A percentile compares a stretch with the other conserved stretches of the same genome.
phyloP scores from a whole-genome alignment of 805 yeast species.

The Starmerella vaccinii region DNA sequence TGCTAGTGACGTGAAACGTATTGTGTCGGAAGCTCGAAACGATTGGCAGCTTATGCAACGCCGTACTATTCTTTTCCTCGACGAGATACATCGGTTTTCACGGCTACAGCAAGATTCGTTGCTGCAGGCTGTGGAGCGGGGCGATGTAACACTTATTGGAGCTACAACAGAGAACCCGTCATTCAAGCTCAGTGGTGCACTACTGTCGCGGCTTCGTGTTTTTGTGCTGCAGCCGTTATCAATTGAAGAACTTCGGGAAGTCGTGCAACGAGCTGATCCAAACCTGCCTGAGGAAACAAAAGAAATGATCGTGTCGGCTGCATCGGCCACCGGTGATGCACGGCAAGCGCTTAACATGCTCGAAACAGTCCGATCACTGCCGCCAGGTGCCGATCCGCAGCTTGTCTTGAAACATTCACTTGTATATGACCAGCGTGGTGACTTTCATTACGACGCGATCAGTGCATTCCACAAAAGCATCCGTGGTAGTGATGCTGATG shows the following conservation, averaged over 20 bases:
- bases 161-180: slow-evolving; percentile 98
- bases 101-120: slow-evolving; percentile 82
- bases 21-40: slow-evolving; percentile 43
- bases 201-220: slow-evolving; percentile 73
- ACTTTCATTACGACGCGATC: slow-evolving; percentile 86
- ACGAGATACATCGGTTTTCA: slow-evolving; percentile 84
- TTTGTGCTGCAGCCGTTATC: slow-evolving; percentile 53
- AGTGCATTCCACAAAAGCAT: slow-evolving; percentile 92
- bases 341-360: slow-evolving; percentile 70
- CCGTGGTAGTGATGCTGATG: slow-evolving; percentile 83
- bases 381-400: slow-evolving; percentile 28
- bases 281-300: slow-evolving; percentile 47
- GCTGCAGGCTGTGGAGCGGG: slow-evolving; percentile 73
- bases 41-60: slow-evolving; percentile 41
- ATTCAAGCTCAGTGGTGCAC: slow-evolving; percentile 68
- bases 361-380: slow-evolving; percentile 41
- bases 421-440: slow-evolving; percentile 78
- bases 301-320: slow-evolving; percentile 55
- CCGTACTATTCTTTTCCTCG: slow-evolving; percentile 68
- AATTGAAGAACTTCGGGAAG: slow-evolving; percentile 39
- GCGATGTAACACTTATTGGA: slow-evolving; percentile 72
- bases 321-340: slow-evolving; percentile 71
- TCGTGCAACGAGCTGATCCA: slow-evolving; percentile 50
- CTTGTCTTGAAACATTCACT: slow-evolving; percentile 40
- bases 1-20: slow-evolving; percentile 51